phyloP scores from a whole-genome alignment of 2,329 filamentous ascomycete genomes.

The Albifimbria verrucaria region DNA sequence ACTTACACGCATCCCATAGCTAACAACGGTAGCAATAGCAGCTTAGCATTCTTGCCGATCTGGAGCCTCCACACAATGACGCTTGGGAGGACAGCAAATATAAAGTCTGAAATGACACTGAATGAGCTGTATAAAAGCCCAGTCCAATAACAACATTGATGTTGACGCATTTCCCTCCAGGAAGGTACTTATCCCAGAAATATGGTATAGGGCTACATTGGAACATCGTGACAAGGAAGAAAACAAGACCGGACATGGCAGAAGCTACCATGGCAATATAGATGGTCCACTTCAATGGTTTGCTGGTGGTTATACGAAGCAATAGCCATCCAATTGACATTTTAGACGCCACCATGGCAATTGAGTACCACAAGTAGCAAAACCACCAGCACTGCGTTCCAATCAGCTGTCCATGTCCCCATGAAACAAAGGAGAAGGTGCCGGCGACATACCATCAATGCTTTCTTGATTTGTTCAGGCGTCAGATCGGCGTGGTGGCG shows the following conservation, averaged over 20 bases:
- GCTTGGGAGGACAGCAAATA: conserved; percentile 48
- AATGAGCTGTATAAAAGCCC: conserved; percentile 47
- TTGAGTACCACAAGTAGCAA: conserved; percentile 23
- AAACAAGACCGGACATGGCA: background rate
- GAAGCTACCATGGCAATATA: background rate
- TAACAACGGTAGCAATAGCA: conserved; percentile 49
- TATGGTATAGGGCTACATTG: background rate
- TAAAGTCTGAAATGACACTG: conserved; percentile 48
- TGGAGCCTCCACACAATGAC: conserved; percentile 53
- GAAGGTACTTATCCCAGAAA: background rate
- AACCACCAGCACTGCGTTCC: conserved; percentile 24
- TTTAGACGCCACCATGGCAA: conserved; percentile 25
- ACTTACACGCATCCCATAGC: conserved; percentile 52
- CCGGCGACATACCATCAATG: too few relatives aligned
- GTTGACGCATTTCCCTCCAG: conserved; percentile 32
- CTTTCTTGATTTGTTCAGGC: conserved; percentile 19
- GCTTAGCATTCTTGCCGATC: conserved; percentile 49
- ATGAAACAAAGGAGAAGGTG: too few relatives aligned
- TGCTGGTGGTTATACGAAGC: conserved; percentile 23
- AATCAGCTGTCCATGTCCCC: too few relatives aligned
- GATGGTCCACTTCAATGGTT: conserved; percentile 7
- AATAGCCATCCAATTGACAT: conserved; percentile 32
- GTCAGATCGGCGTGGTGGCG: conserved; percentile 31
- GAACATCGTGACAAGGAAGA: background rate
- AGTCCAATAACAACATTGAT: conserved; percentile 45